Conservation (phyloP, 371 early-diverging fungal species). For the Syncephalastrum sp. region DNA sequence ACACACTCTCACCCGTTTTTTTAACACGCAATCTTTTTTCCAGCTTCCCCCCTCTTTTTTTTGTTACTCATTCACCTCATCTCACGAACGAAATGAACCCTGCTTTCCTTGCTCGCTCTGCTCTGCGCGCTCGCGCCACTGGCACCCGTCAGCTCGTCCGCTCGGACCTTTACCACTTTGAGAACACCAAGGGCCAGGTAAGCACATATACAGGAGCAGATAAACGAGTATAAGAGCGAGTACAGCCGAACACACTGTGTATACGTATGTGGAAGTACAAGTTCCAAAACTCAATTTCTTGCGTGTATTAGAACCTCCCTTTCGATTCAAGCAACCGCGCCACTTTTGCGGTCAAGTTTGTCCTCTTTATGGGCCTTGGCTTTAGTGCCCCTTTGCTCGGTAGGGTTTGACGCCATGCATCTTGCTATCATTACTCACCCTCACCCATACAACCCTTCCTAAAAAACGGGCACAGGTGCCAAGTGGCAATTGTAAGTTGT, state of each 20-base stretch:
- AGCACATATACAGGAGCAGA: not conserved
- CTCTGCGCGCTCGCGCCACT: slow-evolving; percentile 37
- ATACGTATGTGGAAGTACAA: not conserved
- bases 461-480: slow-evolving; percentile 22
- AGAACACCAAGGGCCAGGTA: slow-evolving; percentile 47
- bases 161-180: slow-evolving; percentile 52
- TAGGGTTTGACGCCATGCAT: slow-evolving; percentile 17
- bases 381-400: slow-evolving; percentile 61
- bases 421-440: not conserved
- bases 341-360: slow-evolving; percentile 55
- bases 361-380: slow-evolving; percentile 51
- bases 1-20: slow-evolving; percentile 2
- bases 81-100: slow-evolving; percentile 27
- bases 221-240: not conserved
- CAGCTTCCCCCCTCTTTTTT: not conserved
- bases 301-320: slow-evolving; percentile 49
- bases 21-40: slow-evolving; percentile 1
- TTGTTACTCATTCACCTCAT: not conserved
- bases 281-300: not conserved
- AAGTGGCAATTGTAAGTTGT: slow-evolving; percentile 49
- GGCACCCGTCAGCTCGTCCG: slow-evolving; percentile 44
- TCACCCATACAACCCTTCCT: not conserved
- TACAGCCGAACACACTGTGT: too few relatives aligned
- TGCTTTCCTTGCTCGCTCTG: slow-evolving; percentile 47
- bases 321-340: slow-evolving; percentile 64